Base-by-base conservation (phyloP, 2,329 filamentous ascomycete genomes). In the Madurella fahalii region DNA sequence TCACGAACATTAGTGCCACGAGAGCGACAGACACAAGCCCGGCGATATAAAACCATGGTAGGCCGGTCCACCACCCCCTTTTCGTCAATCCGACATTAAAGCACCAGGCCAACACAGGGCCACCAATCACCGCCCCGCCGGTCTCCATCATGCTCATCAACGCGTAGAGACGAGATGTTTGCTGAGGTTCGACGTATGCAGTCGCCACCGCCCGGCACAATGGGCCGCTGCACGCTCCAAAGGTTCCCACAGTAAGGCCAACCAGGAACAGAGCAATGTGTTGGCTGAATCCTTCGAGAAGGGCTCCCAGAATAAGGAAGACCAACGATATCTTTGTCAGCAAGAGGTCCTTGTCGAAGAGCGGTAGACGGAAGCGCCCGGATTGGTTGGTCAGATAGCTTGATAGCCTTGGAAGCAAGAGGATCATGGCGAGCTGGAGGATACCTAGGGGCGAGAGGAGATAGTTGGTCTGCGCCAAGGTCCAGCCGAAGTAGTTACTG, bases 401-500 rank as follows among this genome's bases (percentile, higher is more conserved):
- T 5, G 60, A 56, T 4, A 56, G 15, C 17, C 32, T 39, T 0
- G 61, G 61, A 2, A 62, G 34, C 2, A 57, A 30, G 17, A 56
- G 44, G 20, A 63, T 52, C 15, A 61, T 32, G 34, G 53, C 25
- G 11, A 63, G 57, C 9, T 62, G 57, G 2, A 63, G 48, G 5
- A 62, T 18, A 17, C 46, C 30, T 2, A 62, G 51, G 3, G 60
- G 60, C 1, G 55, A 52, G 15, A 63, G 56, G 9, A 56, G 57
- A 37, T 62, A 63, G 17, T 43, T 61, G 9, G 60, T 58, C 40
- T 62, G 51, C 0, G 60, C 60, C 8, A 63, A 40, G 5, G 50
- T 62, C 61, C 61, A 63, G 11, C 58, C 58, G 41, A 63, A 63
- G 47, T 62, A 63, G 7, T 57, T 61, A 55, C 61, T 62, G 17